phyloP scores from a whole-genome alignment of 2,329 filamentous ascomycete genomes.

The Pyrenochaeta sp. region DNA sequence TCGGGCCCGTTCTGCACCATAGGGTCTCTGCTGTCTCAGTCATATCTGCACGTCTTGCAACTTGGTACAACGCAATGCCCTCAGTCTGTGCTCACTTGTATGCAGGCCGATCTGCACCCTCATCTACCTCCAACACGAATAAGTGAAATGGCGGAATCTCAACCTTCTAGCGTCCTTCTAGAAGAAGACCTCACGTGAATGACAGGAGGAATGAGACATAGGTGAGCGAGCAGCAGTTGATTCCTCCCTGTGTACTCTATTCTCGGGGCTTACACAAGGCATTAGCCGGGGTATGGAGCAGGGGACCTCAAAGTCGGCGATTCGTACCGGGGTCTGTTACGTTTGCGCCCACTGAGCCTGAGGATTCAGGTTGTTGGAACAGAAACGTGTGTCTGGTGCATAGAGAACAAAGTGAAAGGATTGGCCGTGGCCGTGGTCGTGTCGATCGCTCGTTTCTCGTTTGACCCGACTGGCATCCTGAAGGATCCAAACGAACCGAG shows the following conservation, averaged over 20 bases:
- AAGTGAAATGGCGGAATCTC: background rate
- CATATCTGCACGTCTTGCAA: background rate
- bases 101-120: background rate
- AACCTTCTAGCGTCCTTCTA: constrained; percentile 3
- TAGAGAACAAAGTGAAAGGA: background rate
- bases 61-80: background rate
- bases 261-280: constrained; percentile 1
- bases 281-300: constrained; percentile 1
- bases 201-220: background rate
- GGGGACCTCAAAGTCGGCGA: background rate
- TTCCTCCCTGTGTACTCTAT: background rate
- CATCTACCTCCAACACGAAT: background rate
- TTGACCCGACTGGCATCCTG: background rate
- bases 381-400: background rate
- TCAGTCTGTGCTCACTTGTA: constrained; percentile 2
- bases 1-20: background rate
- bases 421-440: background rate
- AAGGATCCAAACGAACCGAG: constrained; percentile 1
- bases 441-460: background rate
- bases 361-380: background rate
- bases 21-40: background rate
- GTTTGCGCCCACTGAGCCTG: background rate
- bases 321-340: background rate
- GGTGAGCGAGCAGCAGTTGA: background rate
- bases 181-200: background rate